Base-by-base conservation (phyloP, 257 asterid species). In the Leptodermis oblonga region DNA sequence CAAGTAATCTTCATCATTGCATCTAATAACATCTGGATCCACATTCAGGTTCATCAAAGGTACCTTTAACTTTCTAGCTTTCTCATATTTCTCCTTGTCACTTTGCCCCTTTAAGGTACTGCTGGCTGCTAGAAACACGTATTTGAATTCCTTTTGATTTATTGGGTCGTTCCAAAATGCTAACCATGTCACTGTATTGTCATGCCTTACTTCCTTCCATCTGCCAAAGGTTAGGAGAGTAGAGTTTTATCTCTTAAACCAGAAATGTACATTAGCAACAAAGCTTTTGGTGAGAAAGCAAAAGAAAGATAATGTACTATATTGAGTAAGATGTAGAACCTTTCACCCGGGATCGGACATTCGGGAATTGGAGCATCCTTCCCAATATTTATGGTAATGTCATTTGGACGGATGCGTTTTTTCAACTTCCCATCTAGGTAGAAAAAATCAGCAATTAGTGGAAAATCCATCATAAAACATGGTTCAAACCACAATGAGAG, bases 161-260 rank as follows among this genome's bases (percentile, higher is more conserved):
- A 93, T 90, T 63, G 99, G 99, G 83, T 93, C 99, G 53, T 79
- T 86, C 99, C 99, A 93, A 76, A 67, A 90, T 34, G 99, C 99
- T 84, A 93, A 81, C 99, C 99, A 93, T 76, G 96, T 88, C 61
- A 93, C 99, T 2, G 99, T 93, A 76, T 90, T 88, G 72, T 93
- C 99, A 70, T 93, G 95, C 84, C 95, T 86, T 68, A 93, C 64
- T 79, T 93, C 99, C 74, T 89, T 89, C 99, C 99, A 93, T 56
- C 99, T 93, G 87, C 79, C 78, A 81, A 73, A 74, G 33, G 64
- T 36, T n/a, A 51, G 73, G 48, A 41, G 31, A 65, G 79, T 30
- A 53, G 55, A 58, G 73, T 28, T 67, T 71, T 60, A 34, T 49
- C n/a, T 46, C 55, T 46, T 65, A 25, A 70, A 39, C 23, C 48